Base-by-base conservation (phyloP, 495 filamentous ascomycete genomes). In the Chaetomium fimeti region DNA sequence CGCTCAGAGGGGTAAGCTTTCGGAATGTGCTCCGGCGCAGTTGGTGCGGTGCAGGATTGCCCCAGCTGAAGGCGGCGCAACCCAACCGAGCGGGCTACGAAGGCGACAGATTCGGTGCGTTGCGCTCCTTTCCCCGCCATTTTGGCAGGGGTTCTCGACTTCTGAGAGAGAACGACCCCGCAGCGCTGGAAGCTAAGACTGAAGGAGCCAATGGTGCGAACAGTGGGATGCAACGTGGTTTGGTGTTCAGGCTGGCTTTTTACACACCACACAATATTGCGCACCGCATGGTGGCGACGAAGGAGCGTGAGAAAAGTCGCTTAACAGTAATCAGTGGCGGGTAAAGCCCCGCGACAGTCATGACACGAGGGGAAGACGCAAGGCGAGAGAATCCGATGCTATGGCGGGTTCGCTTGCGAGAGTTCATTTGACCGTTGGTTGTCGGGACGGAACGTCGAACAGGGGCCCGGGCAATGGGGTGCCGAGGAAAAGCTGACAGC, bases 371-470 rank as follows among this genome's bases (percentile, higher is more conserved):
- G 28, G 2, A 42, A 57, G 7, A 40, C 18, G n/a, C n/a, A 16
- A 43, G 24, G 24, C 15, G 42, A 28, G 27, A 57, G 7, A 5
- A 11, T 49, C n/a, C 16, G 18, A 63, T 63, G 61, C 52, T 57
- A 63, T 40, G 22, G 15, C 52, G 42, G 27, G 27, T 42, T 42
- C 43, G 53, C 62, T 61, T 61, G 58, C 28, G 18, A 28, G 28
- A 25, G 27, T 51, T 60, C 55, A 65, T 65, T 40, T 65, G 51
- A 15, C 36, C 22, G 62, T 65, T 65, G 32, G 32, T 60, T 18
- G 43, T 11, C 16, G 45, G 43, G n/a, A 20, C n/a, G 13, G 36
- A n/a, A 49, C 8, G n/a, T 49, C 16, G 54, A 36, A 36, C 27
- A 51, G 45, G 29, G 47, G 53, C 55, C 28, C 6, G 11, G 16